Conservation (phyloP, 1,139 yeast species). For the Debaryomyces robertsiae region DNA sequence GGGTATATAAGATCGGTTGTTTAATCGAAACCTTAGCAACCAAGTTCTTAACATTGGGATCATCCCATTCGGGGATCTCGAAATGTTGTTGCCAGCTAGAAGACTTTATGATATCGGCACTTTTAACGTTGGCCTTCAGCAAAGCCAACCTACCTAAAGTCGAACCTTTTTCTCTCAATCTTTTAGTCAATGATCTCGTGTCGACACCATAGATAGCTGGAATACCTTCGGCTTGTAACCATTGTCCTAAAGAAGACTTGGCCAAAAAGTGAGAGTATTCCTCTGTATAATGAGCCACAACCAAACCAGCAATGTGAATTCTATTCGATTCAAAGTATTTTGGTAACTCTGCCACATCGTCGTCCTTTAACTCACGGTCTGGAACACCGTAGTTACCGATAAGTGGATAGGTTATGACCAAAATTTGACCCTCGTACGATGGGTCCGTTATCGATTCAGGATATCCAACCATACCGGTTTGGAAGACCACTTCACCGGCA, state of each 20-base stretch:
- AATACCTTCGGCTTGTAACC: slow-evolving; percentile 89
- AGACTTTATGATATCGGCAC: slow-evolving; percentile 33
- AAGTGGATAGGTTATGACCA: slow-evolving; percentile 94
- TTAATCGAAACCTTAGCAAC: slow-evolving; percentile 87
- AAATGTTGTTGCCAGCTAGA: slow-evolving; percentile 62
- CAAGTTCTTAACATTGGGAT: slow-evolving; percentile 88
- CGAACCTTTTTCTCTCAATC: slow-evolving; percentile 89
- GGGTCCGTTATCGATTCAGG: slow-evolving; percentile 99
- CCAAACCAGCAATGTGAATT: slow-evolving; percentile 96
- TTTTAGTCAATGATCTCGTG: slow-evolving; percentile 92
- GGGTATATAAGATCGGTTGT: slow-evolving; percentile 72
- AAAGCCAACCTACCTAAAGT: slow-evolving; percentile 83
- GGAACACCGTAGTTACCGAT: slow-evolving; percentile 99
- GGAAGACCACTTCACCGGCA: slow-evolving; percentile 99
- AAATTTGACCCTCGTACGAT: slow-evolving; percentile 96
- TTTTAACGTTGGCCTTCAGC: slow-evolving; percentile 50
- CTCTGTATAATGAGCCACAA: slow-evolving; percentile 96
- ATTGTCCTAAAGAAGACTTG: slow-evolving; percentile 83
- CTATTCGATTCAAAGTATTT: slow-evolving; percentile 88
- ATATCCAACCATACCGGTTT: slow-evolving; percentile 99
- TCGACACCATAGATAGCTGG: slow-evolving; percentile 99
- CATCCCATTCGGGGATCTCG: slow-evolving; percentile 83
- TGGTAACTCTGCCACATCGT: slow-evolving; percentile 76
- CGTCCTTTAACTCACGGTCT: slow-evolving; percentile 74
- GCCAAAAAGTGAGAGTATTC: slow-evolving; percentile 94